Evolutionary conservation across 139 green algal species (phyloP).

Genomic region (Tetraselmis striata): DNA sequence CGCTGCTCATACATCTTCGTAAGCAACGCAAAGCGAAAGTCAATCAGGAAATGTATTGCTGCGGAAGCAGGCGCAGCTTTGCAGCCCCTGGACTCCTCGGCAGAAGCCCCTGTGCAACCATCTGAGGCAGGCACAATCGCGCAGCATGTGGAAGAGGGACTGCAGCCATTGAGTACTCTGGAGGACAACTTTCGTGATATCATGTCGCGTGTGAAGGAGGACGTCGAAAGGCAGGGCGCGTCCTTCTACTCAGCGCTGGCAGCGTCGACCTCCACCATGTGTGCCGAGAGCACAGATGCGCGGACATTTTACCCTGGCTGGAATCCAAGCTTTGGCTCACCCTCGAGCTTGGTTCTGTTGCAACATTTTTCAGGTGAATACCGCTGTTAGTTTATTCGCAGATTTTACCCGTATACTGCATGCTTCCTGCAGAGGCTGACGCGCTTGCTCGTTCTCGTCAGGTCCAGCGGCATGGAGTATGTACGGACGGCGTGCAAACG

Average conservation of each 20-base stretch:
- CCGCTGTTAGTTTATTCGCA: not conserved
- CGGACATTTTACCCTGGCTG: not conserved
- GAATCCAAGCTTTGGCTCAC: not conserved
- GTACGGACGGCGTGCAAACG: not conserved
- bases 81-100: not conserved
- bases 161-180: too few species aligned
- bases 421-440: too few species aligned
- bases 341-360: not conserved
- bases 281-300: not conserved
- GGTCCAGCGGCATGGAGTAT: not conserved
- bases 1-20: not conserved
- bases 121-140: not conserved
- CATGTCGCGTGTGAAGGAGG: too few species aligned
- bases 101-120: not conserved
- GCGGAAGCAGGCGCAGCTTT: not conserved
- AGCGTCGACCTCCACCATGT: not conserved
- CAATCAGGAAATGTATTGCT: not conserved
- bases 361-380: not conserved
- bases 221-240: not conserved
- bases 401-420: too few species aligned
- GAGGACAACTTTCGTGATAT: too few species aligned
- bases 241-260: not conserved
- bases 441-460: not conserved
- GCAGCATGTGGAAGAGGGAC: not conserved
- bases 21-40: not conserved